Conservation (phyloP, 2,329 filamentous ascomycete genomes). For the Penicillium fuscoglaucum region DNA sequence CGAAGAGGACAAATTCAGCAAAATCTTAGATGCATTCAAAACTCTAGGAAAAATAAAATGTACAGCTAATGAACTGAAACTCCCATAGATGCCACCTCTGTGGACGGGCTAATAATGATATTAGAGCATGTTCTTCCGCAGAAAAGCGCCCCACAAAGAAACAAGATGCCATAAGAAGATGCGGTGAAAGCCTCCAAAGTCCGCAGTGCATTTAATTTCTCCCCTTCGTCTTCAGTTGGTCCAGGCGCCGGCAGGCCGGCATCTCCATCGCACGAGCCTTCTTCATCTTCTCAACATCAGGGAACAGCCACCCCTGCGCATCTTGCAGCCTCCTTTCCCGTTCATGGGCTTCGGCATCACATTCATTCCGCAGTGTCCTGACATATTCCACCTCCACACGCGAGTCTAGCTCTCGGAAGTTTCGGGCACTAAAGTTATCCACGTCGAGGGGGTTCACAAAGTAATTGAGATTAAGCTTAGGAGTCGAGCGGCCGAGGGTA, state of each 20-base stretch:
- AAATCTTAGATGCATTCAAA: slow-evolving; percentile 13
- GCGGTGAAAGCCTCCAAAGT: background rate
- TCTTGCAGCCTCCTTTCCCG: slow-evolving; percentile 70
- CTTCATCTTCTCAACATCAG: slow-evolving; percentile 76
- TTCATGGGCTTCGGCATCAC: slow-evolving; percentile 69
- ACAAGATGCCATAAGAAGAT: slow-evolving; percentile 2
- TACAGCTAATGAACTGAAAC: slow-evolving; percentile 8
- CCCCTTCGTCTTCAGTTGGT: slow-evolving; percentile 48
- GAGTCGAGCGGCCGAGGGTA: slow-evolving; percentile 71
- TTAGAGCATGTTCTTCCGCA: slow-evolving; percentile 2
- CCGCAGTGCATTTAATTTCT: slow-evolving; percentile 1
- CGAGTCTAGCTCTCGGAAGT: slow-evolving; percentile 73
- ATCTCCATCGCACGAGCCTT: slow-evolving; percentile 63
- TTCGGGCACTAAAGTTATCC: slow-evolving; percentile 64
- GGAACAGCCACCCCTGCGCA: slow-evolving; percentile 84
- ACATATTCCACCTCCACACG: slow-evolving; percentile 74
- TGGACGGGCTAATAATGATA: slow-evolving; percentile 6
- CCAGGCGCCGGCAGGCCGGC: slow-evolving; percentile 59
- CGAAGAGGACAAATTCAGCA: background rate
- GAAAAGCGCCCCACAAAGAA: background rate
- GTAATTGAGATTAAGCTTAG: slow-evolving; percentile 73
- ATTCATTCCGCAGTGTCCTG: slow-evolving; percentile 65
- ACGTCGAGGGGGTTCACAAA: slow-evolving; percentile 81
- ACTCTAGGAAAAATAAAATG: slow-evolving; percentile 10
- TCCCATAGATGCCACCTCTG: background rate